Conservation (phyloP, 495 filamentous ascomycete species). For the Lepraria neglecta region DNA sequence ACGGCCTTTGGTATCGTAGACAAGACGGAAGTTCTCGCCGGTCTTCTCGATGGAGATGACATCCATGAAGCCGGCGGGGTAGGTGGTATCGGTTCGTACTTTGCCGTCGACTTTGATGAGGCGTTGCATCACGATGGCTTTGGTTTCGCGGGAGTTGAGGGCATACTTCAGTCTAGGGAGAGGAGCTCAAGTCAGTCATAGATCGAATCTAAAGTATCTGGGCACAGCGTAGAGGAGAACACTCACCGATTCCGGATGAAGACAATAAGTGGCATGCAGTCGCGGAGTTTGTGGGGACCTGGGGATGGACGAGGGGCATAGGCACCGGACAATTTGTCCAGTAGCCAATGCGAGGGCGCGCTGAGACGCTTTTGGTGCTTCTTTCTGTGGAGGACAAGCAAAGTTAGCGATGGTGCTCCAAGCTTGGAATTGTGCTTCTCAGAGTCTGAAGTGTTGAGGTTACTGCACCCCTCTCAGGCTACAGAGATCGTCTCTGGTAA, state of each 20-base stretch:
- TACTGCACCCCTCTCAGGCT: not conserved
- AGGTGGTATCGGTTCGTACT: slow-evolving; percentile 97
- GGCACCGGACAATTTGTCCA: slow-evolving; percentile 97
- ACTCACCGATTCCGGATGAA: slow-evolving; percentile 86
- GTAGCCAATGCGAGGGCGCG: slow-evolving; percentile 97
- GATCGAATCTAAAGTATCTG: not conserved
- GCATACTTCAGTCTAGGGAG: slow-evolving; percentile 86
- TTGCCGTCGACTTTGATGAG: slow-evolving; percentile 99
- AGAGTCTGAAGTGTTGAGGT: not conserved
- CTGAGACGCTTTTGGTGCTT: slow-evolving; percentile 99
- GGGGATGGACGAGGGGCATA: slow-evolving; percentile 94
- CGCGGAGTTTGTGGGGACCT: slow-evolving; percentile 98
- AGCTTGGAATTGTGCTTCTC: not conserved
- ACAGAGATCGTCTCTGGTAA: not conserved
- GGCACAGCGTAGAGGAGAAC: not conserved
- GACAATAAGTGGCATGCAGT: slow-evolving; percentile 98
- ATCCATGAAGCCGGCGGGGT: slow-evolving; percentile 98
- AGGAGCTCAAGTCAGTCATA: not conserved
- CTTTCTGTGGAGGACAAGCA: slow-evolving; percentile 56
- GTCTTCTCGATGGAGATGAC: slow-evolving; percentile 99
- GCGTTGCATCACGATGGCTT: slow-evolving; percentile 98
- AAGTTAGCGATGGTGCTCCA: slow-evolving; percentile 7
- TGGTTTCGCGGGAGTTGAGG: slow-evolving; percentile 94
- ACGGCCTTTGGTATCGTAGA: slow-evolving; percentile 99
- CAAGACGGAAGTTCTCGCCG: slow-evolving; percentile 97